These are phyloP conservation scores for Coniella vitis DNA, from an alignment of 2,329 filamentous ascomycete genomes.

Conservation along the genomic window DNA sequence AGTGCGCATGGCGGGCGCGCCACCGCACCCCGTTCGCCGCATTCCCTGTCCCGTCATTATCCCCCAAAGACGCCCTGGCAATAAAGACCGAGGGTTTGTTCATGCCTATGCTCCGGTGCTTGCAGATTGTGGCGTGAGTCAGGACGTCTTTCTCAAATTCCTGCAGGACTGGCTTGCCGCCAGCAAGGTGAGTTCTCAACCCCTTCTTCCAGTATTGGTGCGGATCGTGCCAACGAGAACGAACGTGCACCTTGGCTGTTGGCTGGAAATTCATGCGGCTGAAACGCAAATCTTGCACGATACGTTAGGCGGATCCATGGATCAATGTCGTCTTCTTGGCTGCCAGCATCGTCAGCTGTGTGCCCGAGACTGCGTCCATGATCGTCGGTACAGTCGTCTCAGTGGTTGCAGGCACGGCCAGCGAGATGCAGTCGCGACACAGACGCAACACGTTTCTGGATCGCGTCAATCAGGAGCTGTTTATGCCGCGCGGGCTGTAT, in stretches of 20 bases:
- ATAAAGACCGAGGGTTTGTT: conserved; percentile 30
- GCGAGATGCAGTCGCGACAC: conserved; percentile 22
- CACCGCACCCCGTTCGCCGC: conserved; percentile 10
- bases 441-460: conserved; percentile 24
- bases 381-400: conserved; percentile 20
- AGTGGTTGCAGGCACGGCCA: conserved; percentile 21
- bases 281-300: too few species aligned
- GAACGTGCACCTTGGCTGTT: too few species aligned
- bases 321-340: conserved; percentile 20
- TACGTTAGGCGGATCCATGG: conserved; percentile 16
- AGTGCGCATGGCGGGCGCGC: conserved; percentile 18
- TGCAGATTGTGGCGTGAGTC: conserved; percentile 26
- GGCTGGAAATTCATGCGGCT: not conserved
- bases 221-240: too few species aligned
- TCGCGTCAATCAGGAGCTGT: conserved; percentile 23
- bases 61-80: conserved; percentile 30
- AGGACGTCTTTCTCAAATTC: conserved; percentile 30
- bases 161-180: conserved; percentile 25
- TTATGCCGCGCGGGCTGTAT: conserved; percentile 26
- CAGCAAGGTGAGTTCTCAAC: conserved; percentile 14
- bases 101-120: conserved; percentile 32
- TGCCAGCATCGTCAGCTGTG: conserved; percentile 19
- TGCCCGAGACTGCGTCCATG: conserved; percentile 27
- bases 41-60: conserved; percentile 30
- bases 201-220: too few species aligned